A percentile compares a stretch with the other conserved stretches of the same genome.
Conservation (phyloP, 2,329 filamentous ascomycete species). For the Xylariales sp. region DNA sequence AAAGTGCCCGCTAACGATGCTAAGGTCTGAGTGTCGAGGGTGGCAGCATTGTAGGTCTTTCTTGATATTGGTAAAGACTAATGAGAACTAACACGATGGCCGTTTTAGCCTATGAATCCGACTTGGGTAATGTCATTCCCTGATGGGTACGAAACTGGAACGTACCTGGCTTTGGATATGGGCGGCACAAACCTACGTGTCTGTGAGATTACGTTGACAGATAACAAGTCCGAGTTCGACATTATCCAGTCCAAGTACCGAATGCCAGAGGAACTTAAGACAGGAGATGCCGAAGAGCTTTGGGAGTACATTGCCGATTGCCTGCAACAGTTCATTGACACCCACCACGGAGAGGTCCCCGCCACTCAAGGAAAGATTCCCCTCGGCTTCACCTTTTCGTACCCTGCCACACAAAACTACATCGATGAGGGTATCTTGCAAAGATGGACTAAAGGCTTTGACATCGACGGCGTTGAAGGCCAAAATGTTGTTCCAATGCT, state of each 20-base stretch:
- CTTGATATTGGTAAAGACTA: conserved; percentile 1
- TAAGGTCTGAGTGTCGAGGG: conserved; percentile 79
- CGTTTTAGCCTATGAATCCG: conserved; percentile 83
- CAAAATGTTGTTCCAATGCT: conserved; percentile 87
- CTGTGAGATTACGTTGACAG: conserved; percentile 84
- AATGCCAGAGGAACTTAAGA: conserved; percentile 90
- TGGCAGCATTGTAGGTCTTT: conserved; percentile 76
- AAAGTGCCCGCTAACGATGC: conserved; percentile 11
- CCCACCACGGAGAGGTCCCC: conserved; percentile 66
- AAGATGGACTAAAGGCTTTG: conserved; percentile 96
- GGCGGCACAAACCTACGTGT: conserved; percentile 94
- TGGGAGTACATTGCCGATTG: conserved; percentile 96
- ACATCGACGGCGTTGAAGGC: conserved; percentile 88
- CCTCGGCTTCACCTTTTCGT: conserved; percentile 94
- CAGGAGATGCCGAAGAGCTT: conserved; percentile 75
- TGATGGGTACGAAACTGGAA: conserved; percentile 81
- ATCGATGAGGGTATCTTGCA: conserved; percentile 91
- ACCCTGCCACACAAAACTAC: conserved; percentile 88
- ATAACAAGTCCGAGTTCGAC: conserved; percentile 85
- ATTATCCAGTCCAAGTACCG: conserved; percentile 96
- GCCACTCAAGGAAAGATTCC: conserved; percentile 60
- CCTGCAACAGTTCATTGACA: conserved; percentile 83
- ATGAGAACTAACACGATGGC: not conserved
- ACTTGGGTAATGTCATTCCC: conserved; percentile 94
- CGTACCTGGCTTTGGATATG: conserved; percentile 88